A percentile compares a stretch with the other conserved stretches of the same genome.
phyloP scores from a whole-genome alignment of 108 stramenopile species.

The Epithemia pelagica region DNA sequence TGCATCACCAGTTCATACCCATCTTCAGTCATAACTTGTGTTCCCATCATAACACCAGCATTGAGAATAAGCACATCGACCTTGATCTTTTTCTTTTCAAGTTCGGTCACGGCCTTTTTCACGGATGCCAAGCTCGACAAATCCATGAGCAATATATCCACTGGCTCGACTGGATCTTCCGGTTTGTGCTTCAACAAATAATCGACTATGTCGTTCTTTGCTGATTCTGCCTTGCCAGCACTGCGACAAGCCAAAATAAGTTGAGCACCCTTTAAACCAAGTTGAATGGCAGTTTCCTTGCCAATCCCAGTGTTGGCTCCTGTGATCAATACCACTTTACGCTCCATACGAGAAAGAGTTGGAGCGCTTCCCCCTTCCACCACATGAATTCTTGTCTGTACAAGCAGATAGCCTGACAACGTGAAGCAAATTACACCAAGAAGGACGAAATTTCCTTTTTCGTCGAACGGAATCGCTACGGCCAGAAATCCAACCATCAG shows the following conservation, averaged over 20 bases:
- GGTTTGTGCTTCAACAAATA: neutral
- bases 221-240: slow-evolving; percentile 33
- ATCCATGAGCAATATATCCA: slow-evolving; percentile 39
- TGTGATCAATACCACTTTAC: slow-evolving; percentile 56
- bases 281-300: slow-evolving; percentile 66
- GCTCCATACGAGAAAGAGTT: neutral
- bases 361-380: slow-evolving; percentile 13
- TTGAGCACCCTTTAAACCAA: slow-evolving; percentile 61
- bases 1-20: slow-evolving; percentile 77
- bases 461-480: neutral
- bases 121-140: slow-evolving; percentile 47
- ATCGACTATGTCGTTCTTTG: slow-evolving; percentile 36
- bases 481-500: neutral
- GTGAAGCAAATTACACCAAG: neutral
- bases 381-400: neutral
- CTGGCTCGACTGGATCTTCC: slow-evolving; percentile 23
- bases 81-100: slow-evolving; percentile 13
- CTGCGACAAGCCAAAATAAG: slow-evolving; percentile 73
- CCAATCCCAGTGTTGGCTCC: slow-evolving; percentile 83
- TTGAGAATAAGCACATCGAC: slow-evolving; percentile 76
- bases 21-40: slow-evolving; percentile 37
- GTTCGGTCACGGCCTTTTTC: slow-evolving; percentile 27
- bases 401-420: neutral
- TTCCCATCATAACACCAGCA: slow-evolving; percentile 81
- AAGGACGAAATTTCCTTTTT: neutral